Evolutionary conservation across 1,284 basidiomycete genomes (phyloP), one percentile per base, ranked within the genome.

Genomic region (Austroboletus niveus): DNA sequence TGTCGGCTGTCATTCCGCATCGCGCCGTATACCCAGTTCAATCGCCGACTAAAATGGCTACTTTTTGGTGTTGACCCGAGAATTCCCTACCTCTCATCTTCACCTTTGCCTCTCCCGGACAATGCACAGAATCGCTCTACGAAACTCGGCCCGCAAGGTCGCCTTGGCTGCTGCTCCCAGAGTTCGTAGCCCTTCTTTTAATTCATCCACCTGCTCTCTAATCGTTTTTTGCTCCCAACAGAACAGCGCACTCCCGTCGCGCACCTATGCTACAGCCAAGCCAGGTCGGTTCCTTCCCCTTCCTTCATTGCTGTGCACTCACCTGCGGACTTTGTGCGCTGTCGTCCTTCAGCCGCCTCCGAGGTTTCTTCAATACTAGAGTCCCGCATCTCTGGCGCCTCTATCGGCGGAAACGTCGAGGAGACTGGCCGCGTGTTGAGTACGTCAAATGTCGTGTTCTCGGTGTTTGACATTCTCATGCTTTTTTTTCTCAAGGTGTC

Each of bases 291-390:
- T 7, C 12, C 39, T 42, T 49, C 29, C 31, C 42, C 8, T 3
- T 2, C 24, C 45, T 43, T 54, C 5, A 6, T 22, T 6, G n/a
- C 20, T 45, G 40, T n/a, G 3, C 10, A 30, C 45, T 66, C 8
- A 60, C 34, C 3, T 30, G n/a, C 15, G 1, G 35, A 35, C 38
- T 45, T 45, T 43, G 20, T 39, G 45, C 32, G 43, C 52, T 36
- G 72, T 42, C 34, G 8, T 45, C 48, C 42, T 51, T 55, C 66
- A 98, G 96, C 94, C 74, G 95, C 95, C 64, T 96, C 95, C 69
- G 96, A 99, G 84, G 96, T 99, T 66, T 96, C 94, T 57, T 94
- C 94, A 68, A 98, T 99, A 79, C 87, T 99, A 70, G 96, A 99
- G 84, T 91, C 90, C 71, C 93, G 96, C 75, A 99, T 99, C 75